phyloP scores from a whole-genome alignment of 2,329 filamentous ascomycete genomes.

The Pezicula neosporulosa region DNA sequence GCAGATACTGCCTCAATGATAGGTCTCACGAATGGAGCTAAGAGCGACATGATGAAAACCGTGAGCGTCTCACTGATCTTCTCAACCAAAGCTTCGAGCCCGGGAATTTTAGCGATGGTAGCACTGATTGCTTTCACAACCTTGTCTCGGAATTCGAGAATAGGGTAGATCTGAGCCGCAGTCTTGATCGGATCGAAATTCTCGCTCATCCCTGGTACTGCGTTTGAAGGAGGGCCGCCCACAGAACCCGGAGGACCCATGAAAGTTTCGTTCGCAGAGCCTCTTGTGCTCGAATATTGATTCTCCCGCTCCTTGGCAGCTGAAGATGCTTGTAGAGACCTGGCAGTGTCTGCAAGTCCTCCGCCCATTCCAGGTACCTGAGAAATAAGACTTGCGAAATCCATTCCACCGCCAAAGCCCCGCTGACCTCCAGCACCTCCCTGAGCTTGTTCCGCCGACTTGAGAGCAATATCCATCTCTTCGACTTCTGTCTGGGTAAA shows the following conservation, averaged over 20 bases:
- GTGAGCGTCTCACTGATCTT: slow-evolving; percentile 92
- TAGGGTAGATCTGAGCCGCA: slow-evolving; percentile 84
- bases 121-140: slow-evolving; percentile 84
- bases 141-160: slow-evolving; percentile 88
- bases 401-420: slow-evolving; percentile 35
- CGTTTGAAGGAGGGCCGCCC: slow-evolving; percentile 39
- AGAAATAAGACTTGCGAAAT: slow-evolving; percentile 70
- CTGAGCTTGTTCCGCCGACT: slow-evolving; percentile 56
- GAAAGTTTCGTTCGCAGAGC: slow-evolving; percentile 43
- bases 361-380: slow-evolving; percentile 71
- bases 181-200: slow-evolving; percentile 77
- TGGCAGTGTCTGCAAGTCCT: slow-evolving; percentile 64
- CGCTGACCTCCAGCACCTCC: slow-evolving; percentile 31
- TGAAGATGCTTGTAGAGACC: slow-evolving; percentile 56
- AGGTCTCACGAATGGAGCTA: slow-evolving; percentile 88
- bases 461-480: slow-evolving; percentile 72
- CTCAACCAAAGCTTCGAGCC: slow-evolving; percentile 84
- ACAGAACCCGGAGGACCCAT: slow-evolving; percentile 39
- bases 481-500: slow-evolving; percentile 84
- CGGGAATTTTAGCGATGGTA: slow-evolving; percentile 88
- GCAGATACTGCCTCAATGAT: slow-evolving; percentile 86
- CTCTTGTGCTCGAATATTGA: slow-evolving; percentile 29
- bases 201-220: slow-evolving; percentile 71
- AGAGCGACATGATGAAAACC: slow-evolving; percentile 83
- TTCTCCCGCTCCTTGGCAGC: slow-evolving; percentile 63